Evolutionary conservation across 2,329 filamentous ascomycete species (phyloP), one percentile per base, ranked within the genome.

Genomic region (Aspergillus flavus): DNA sequence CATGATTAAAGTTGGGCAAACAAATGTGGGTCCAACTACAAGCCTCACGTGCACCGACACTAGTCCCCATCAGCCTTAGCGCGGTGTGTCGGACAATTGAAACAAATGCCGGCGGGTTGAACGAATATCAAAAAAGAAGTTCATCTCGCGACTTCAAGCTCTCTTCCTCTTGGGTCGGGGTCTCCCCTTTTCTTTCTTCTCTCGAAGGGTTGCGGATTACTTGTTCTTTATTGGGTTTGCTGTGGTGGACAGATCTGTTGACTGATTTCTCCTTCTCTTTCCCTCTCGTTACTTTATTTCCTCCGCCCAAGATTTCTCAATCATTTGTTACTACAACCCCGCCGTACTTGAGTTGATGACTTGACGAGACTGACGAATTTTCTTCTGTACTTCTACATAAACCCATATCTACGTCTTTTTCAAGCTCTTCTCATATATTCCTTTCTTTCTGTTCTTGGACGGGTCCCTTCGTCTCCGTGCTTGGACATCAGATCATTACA

Each of bases 351-450:
- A 63, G 64, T 72, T 76, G 69, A 79, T 73, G 76, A 78, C 70
- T 76, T 79, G 74, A 79, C 72, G 77, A 79, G 69, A 71, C 68
- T 75, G 71, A 79, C 75, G 76, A 77, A 74, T 78, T 71, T 76
- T 66, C 71, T 71, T 75, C 71, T 72, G 65, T 74, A 71, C 69
- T 73, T 72, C 61, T 74, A 68, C 64, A 63, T 72, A 66, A 64
- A 63, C 62, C 61, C 64, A 54, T 61, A 59, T 61, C 62, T 59
- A 59, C 58, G 65, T 62, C 61, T 61, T 56, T 54, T 62, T 65
- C 58, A 64, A 50, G 46, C 43, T 36, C 46, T 57, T 26, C 34
- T 53, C 39, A 45, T 41, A 16, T 58, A 21, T 39, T n/a, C 45
- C 63, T 45, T 63, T 57, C 50, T 59, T 60, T 62, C 62, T 58